Base-by-base conservation (phyloP, 2,329 filamentous ascomycete genomes). In the Cladosporium sp. region DNA sequence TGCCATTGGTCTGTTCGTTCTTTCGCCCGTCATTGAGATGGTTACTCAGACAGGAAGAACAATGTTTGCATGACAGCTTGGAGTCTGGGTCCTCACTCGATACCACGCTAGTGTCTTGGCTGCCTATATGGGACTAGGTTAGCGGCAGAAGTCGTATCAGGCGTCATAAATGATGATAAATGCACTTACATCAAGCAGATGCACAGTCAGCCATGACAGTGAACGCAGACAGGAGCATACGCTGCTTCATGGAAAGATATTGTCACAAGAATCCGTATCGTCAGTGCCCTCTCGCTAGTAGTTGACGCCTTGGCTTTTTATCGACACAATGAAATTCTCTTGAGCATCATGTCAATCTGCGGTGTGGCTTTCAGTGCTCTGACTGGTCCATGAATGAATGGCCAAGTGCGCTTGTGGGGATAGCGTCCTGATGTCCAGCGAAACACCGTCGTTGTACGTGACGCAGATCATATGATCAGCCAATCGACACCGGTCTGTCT, bases 391-490 rank as follows among this genome's bases (percentile, higher is more conserved):
- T 18, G 4, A 18, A 36, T 36, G 13, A 36, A 16, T 16, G 13
- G 34, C 13, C 32, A 36, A 39, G 36, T 18, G 1, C 10, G 32
- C 16, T 39, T 39, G 36, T n/a, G 16, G 5, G 18, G 16, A n/a
- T 16, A n/a, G 0, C 5, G 2, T 18, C 16, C 18, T 18, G 16
- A 39, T 39, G 16, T n/a, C 36, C 36, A 18, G 16, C 5, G 34
- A 39, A n/a, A 18, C 4, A n/a, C 16, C 5, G 36, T n/a, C 16
- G 1, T 39, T n/a, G 16, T 7, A 7, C 36, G 36, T 18, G 16
- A 16, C 14, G 25, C 23, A 16, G 0, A 59, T 68, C 62, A 68
- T 30, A 68, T 53, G 28, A 68, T 65, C 23, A 68, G 63, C 65
- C 61, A 68, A 39, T 68, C 65, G 25, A 67, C 64, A 3, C 51